These are phyloP conservation scores for Fragilaria crotonensis DNA, from an alignment of 108 stramenopile species.

Conservation along the genomic window DNA sequence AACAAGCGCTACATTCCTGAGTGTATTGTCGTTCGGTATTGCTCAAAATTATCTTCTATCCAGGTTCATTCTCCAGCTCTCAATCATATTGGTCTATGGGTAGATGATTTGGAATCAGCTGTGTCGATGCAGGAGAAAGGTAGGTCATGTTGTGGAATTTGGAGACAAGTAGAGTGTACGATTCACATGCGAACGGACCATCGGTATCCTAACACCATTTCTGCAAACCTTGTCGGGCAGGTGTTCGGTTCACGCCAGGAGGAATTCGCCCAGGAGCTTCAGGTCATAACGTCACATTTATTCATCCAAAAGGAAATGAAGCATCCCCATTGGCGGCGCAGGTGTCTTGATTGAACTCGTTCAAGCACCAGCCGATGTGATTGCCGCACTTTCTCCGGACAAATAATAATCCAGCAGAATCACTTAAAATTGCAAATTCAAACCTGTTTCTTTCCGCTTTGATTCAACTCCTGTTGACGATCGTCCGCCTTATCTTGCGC, in stretches of 20 bases:
- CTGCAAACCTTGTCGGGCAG: too few relatives aligned
- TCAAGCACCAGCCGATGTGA: conserved; percentile 93
- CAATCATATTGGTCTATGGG: conserved; percentile 98
- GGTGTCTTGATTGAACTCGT: conserved; percentile 97
- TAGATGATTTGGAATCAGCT: conserved; percentile 83
- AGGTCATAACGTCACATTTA: conserved; percentile 93
- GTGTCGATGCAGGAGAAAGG: conserved; percentile 79
- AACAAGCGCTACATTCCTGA: background rate
- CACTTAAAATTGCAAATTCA: too few relatives aligned
- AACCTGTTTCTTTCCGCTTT: conserved; percentile 23
- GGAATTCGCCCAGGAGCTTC: conserved; percentile 93
- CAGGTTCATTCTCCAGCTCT: conserved; percentile 90
- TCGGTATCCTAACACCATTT: too few relatives aligned
- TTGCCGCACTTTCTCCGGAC: conserved; percentile 40
- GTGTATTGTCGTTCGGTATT: background rate
- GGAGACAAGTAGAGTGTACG: too few relatives aligned
- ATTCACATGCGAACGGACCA: too few relatives aligned
- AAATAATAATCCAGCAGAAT: too few relatives aligned
- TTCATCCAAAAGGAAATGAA: conserved; percentile 96
- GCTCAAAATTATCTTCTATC: conserved; percentile 10
- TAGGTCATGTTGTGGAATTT: background rate
- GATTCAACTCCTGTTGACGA: conserved; percentile 11
- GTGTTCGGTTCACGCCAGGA: conserved; percentile 81
- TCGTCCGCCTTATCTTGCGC: conserved; percentile 23
- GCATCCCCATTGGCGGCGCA: conserved; percentile 73